These are phyloP conservation scores for Colletotrichum karsti DNA, from an alignment of 2,329 filamentous ascomycete species.

Conservation along the genomic window DNA sequence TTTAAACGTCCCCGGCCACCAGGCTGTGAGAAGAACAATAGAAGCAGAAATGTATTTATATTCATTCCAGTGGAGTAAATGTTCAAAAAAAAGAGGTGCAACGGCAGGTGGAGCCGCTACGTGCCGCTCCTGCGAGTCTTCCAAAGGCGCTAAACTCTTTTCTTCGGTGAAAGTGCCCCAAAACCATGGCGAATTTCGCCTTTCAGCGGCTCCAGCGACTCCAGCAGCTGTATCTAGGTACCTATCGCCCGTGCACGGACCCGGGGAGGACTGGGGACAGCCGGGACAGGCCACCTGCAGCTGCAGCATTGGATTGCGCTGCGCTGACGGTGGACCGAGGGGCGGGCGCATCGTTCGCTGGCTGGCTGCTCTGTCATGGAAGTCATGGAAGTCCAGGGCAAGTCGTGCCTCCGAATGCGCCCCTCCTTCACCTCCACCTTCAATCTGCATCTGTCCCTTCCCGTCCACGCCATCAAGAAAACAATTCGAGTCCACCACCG, in stretches of 20 bases:
- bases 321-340: constrained; percentile 10
- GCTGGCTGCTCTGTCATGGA: not conserved
- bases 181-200: not conserved
- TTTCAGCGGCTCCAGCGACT: not conserved
- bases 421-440: not conserved
- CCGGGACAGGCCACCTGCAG: not conserved
- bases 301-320: not conserved
- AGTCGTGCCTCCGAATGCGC: not conserved
- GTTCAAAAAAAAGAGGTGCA: not conserved
- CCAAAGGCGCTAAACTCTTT: constrained; percentile 6
- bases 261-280: not conserved
- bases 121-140: constrained; percentile 1
- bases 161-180: not conserved
- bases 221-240: not conserved
- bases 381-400: too few species aligned
- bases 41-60: not conserved
- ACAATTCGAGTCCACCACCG: not conserved
- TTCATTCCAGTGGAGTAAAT: not conserved
- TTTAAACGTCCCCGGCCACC: too few species aligned
- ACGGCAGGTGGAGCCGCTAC: constrained; percentile 23
- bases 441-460: constrained; percentile 6
- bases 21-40: not conserved
- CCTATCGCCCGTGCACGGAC: not conserved
- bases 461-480: not conserved
- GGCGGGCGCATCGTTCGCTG: constrained; percentile 4